A percentile compares a stretch with the other conserved stretches of the same genome.
Conservation (phyloP, 2,329 filamentous ascomycete species). For the Penicillium palitans region DNA sequence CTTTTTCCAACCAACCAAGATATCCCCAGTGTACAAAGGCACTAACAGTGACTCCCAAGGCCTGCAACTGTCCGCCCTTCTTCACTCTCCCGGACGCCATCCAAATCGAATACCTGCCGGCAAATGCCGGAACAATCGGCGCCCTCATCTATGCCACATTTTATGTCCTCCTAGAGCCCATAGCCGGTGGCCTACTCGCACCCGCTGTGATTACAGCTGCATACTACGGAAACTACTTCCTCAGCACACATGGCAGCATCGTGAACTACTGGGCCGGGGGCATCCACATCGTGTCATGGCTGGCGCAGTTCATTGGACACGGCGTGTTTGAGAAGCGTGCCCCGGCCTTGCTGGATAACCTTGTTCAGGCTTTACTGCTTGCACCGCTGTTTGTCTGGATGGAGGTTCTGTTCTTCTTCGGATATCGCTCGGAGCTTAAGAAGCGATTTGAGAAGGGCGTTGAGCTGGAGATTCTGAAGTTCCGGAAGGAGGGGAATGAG, state of each 20-base stretch:
- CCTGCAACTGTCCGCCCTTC: slow-evolving; percentile 56
- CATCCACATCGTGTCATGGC: slow-evolving; percentile 74
- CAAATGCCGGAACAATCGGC: slow-evolving; percentile 60
- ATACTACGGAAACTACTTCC: slow-evolving; percentile 73
- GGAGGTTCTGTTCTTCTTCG: slow-evolving; percentile 84
- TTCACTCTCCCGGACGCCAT: slow-evolving; percentile 56
- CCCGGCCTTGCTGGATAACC: slow-evolving; percentile 85
- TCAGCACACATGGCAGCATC: slow-evolving; percentile 60
- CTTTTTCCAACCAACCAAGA: not conserved
- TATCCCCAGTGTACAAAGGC: not conserved
- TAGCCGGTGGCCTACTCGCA: slow-evolving; percentile 77
- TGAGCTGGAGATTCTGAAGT: slow-evolving; percentile 72
- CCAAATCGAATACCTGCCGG: slow-evolving; percentile 57
- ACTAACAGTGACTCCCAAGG: slow-evolving; percentile 39
- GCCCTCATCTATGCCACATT: slow-evolving; percentile 69
- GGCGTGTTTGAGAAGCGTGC: slow-evolving; percentile 84
- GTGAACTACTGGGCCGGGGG: slow-evolving; percentile 67
- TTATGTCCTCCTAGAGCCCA: slow-evolving; percentile 90
- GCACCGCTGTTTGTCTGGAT: slow-evolving; percentile 98
- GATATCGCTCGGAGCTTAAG: slow-evolving; percentile 87
- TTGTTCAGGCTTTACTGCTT: slow-evolving; percentile 86
- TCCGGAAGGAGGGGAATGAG: slow-evolving; percentile 54
- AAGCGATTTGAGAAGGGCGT: slow-evolving; percentile 75
- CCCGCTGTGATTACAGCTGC: slow-evolving; percentile 74
- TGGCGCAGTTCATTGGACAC: slow-evolving; percentile 89